Base-by-base conservation (phyloP, 495 filamentous ascomycete species). In the Penicillium desertorum region DNA sequence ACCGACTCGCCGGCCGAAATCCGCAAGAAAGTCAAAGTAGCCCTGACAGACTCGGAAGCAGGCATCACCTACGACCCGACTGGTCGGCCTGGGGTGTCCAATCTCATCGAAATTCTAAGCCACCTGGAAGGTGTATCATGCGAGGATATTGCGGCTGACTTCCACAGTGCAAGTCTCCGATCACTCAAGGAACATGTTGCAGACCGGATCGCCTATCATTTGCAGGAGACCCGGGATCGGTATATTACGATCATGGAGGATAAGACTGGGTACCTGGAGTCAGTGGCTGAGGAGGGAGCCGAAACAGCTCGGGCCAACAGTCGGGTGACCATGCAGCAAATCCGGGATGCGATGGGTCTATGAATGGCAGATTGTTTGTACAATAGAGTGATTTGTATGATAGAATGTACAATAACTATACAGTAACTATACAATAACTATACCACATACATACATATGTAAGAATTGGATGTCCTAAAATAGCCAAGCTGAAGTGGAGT, bases 11-110 rank as follows among this genome's bases (percentile, higher is more conserved):
- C 79, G 3, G 69, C 79, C 2, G 70, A 75, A 1, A 91, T 98
- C 58, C 58, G 68, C 4, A 67, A 69, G 42, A 96, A 95, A 68
- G 74, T 97, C 60, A 83, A 71, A 52, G 63, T 71, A 12, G 90
- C 94, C 29, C 66, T 91, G n/a, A 98, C 94, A 20, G 94, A 98
- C 67, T 85, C 79, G 0, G 57, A 78, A 2, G 64, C 76, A 10
- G 69, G 60, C 3, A 81, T 96, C 41, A 83, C 83, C 4, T 96
- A 90, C 69, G 88, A 96, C 57, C 88, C 86, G 0, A 62, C 59
- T 1, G 59, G 57, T 0, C 80, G 94, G 36, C 92, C 93, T 0
- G 95, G 91, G 2, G 86, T 98, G 0, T 84, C 92, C 17, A 98
- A 98, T 69, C 75, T 98, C 16, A 70, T 98, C 19, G 82, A 89